phyloP scores from a whole-genome alignment of 2,329 filamentous ascomycete genomes.

The Diaporthe australafricana region DNA sequence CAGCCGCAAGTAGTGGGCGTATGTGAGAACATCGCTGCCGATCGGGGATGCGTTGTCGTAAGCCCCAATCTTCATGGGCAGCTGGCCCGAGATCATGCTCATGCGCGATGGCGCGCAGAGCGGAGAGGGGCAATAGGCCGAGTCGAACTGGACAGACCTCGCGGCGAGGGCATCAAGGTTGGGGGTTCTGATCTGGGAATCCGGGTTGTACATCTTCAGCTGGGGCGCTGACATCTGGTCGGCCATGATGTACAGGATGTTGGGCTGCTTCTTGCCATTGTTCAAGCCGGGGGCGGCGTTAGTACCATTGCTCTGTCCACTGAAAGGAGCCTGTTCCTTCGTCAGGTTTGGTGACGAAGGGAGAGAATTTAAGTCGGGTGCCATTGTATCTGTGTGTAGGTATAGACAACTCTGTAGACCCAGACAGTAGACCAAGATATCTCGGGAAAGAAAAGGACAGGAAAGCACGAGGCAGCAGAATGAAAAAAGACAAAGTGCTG shows the following conservation, averaged over 20 bases:
- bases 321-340: conserved; percentile 26
- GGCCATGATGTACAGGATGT: conserved; percentile 95
- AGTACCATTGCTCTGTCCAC: conserved; percentile 41
- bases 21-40: conserved; percentile 86
- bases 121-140: conserved; percentile 93
- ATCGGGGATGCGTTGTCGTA: conserved; percentile 93
- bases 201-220: conserved; percentile 90
- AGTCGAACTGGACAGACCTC: conserved; percentile 89
- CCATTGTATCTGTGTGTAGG: conserved; percentile 59
- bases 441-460: conserved; percentile 27
- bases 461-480: conserved; percentile 19
- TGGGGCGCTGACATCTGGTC: conserved; percentile 93
- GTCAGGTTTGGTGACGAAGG: conserved; percentile 59
- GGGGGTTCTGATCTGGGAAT: conserved; percentile 91
- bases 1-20: conserved; percentile 88
- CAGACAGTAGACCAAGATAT: conserved; percentile 26
- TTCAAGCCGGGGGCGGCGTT: conserved; percentile 33
- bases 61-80: conserved; percentile 91
- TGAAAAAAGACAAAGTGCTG: neutral
- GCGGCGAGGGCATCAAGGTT: conserved; percentile 87
- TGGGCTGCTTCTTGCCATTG: conserved; percentile 58
- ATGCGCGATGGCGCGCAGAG: conserved; percentile 93
- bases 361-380: conserved; percentile 80
- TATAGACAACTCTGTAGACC: conserved; percentile 24
- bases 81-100: conserved; percentile 92